Evolutionary conservation across 805 yeast genomes (phyloP).

Genomic region (Danielia oregonensis): DNA sequence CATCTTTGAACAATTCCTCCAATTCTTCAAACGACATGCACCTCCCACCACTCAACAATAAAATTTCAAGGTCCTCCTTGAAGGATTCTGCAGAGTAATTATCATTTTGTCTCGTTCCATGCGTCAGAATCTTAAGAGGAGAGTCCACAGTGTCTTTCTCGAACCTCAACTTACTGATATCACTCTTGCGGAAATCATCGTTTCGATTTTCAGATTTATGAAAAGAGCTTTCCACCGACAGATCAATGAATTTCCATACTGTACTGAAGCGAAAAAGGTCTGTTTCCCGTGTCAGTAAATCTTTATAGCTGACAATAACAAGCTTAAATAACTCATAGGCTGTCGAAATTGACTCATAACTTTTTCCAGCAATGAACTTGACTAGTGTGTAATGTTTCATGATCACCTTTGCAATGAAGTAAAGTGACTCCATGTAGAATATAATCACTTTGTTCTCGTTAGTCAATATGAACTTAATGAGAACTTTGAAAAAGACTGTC

Average conservation of each 20-base stretch:
- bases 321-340: constrained; percentile 36
- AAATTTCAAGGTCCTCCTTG: constrained; percentile 22
- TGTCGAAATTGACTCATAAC: constrained; percentile 22
- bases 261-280: constrained; percentile 29
- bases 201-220: neutral
- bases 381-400: constrained; percentile 19
- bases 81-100: constrained; percentile 22
- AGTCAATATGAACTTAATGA: constrained; percentile 29
- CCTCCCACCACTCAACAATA: constrained; percentile 11
- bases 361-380: constrained; percentile 29
- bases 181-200: neutral
- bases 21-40: constrained; percentile 14
- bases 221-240: constrained; percentile 19
- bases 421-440: constrained; percentile 39
- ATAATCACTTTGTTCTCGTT: constrained; percentile 41
- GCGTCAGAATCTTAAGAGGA: constrained; percentile 30
- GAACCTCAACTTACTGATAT: constrained; percentile 11
- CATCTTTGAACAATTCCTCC: constrained; percentile 11
- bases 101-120: constrained; percentile 17
- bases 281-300: constrained; percentile 29
- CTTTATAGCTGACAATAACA: constrained; percentile 31
- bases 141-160: constrained; percentile 29
- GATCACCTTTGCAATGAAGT: constrained; percentile 29
- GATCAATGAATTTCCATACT: constrained; percentile 35
- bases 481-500: constrained; percentile 37